These are phyloP conservation scores for Begonia loranthoides DNA, from an alignment of 306 rosid genomes.

Conservation along the genomic window DNA sequence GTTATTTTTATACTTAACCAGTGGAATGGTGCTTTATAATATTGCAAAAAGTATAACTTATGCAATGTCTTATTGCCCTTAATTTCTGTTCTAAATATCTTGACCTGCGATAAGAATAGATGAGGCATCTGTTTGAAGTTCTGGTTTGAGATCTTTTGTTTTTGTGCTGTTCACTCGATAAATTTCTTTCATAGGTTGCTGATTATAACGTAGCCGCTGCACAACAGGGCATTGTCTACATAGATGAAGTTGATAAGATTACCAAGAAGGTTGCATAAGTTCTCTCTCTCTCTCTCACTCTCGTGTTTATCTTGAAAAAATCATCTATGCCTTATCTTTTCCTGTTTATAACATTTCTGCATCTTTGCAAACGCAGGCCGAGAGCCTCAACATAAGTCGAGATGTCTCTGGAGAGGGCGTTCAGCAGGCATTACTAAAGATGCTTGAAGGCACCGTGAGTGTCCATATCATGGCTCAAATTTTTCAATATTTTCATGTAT, in stretches of 20 bases:
- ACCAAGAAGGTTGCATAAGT: slow-evolving; percentile 65
- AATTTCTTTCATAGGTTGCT: slow-evolving; percentile 39
- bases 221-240: slow-evolving; percentile 95
- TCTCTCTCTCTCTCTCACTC: slow-evolving; percentile 1
- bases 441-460: slow-evolving; percentile 99
- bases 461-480: neutral
- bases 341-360: neutral
- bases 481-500: neutral
- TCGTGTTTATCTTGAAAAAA: neutral
- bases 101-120: neutral
- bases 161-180: no score
- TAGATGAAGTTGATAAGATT: slow-evolving; percentile 97
- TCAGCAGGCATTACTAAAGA: slow-evolving; percentile 90
- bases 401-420: slow-evolving; percentile 99
- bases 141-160: no score
- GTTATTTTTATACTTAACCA: neutral
- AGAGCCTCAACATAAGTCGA: slow-evolving; percentile 91
- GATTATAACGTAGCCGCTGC: slow-evolving; percentile 95
- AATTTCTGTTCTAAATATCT: neutral
- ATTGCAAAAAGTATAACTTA: neutral
- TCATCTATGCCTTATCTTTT: slow-evolving; percentile 10
- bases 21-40: neutral
- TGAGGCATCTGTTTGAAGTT: no score
- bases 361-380: slow-evolving; percentile 45
- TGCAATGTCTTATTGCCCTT: neutral